phyloP scores from a whole-genome alignment of 768 basidiomycete genomes.

The Punctularia strigosozonata region DNA sequence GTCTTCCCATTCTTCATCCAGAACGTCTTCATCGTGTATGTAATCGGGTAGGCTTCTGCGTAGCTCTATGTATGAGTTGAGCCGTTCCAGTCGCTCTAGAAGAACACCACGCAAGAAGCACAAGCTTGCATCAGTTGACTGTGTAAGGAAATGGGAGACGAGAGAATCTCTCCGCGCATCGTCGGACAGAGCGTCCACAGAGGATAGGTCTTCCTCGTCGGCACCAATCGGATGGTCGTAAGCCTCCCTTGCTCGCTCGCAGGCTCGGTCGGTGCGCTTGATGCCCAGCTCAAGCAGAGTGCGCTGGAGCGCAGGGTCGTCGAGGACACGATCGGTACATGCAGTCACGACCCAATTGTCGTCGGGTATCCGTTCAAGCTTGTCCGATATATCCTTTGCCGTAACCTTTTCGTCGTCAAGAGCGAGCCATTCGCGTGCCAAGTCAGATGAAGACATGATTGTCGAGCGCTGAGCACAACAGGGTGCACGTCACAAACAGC shows the following conservation, averaged over 20 bases:
- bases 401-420: conserved; percentile 51
- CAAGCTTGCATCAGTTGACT: conserved; percentile 51
- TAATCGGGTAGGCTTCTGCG: conserved; percentile 27
- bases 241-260: conserved; percentile 33
- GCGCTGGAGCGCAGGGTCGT: conserved; percentile 42
- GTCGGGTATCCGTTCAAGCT: conserved; percentile 41
- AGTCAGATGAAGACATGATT: conserved; percentile 4
- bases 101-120: conserved; percentile 56
- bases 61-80: conserved; percentile 65
- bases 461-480: too few species aligned
- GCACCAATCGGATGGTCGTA: conserved; percentile 12
- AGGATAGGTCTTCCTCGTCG: conserved; percentile 9
- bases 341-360: conserved; percentile 76
- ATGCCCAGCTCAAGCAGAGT: conserved; percentile 54
- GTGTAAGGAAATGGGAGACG: conserved; percentile 39
- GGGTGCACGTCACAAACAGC: too few species aligned
- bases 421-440: conserved; percentile 33
- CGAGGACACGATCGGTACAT: conserved; percentile 54
- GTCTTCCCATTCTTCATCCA: conserved; percentile 57
- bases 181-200: conserved; percentile 1
- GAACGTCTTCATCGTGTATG: conserved; percentile 17
- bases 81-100: conserved; percentile 53
- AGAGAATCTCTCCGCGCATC: conserved; percentile 18
- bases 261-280: conserved; percentile 37
- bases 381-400: conserved; percentile 29